Evolutionary conservation across 2,329 filamentous ascomycete genomes (phyloP).

Genomic region (Verruconis gallopava): DNA sequence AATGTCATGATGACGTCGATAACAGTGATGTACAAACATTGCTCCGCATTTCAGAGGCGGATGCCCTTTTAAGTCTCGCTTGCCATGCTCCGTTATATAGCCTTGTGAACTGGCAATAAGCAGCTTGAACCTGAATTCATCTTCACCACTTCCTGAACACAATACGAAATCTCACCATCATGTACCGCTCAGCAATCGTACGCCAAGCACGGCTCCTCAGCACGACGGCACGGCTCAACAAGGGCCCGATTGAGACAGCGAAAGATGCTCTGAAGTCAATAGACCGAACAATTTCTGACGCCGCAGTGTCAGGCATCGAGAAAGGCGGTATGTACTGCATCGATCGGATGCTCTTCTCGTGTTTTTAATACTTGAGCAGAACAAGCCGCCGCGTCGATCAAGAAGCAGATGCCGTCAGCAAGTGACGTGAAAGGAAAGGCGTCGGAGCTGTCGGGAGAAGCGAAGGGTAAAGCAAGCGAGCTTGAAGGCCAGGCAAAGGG

Average conservation of each 20-base stretch:
- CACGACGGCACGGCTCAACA: slow-evolving; percentile 36
- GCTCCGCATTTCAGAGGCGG: too few species aligned
- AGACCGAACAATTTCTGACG: slow-evolving; percentile 42
- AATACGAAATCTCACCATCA: slow-evolving; percentile 25
- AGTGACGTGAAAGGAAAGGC: slow-evolving; percentile 27
- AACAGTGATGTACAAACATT: too few species aligned
- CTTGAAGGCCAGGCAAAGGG: slow-evolving; percentile 26
- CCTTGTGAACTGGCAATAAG: too few species aligned
- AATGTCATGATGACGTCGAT: slow-evolving; percentile 1
- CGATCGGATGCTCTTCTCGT: slow-evolving; percentile 5
- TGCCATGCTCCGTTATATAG: too few species aligned
- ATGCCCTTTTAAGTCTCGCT: too few species aligned
- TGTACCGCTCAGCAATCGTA: slow-evolving; percentile 33
- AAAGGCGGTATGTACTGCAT: slow-evolving; percentile 40
- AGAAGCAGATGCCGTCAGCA: slow-evolving; percentile 8
- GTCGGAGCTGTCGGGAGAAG: slow-evolving; percentile 27
- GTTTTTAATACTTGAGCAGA: not conserved
- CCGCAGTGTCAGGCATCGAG: slow-evolving; percentile 48
- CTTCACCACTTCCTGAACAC: too few species aligned
- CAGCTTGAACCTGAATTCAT: too few species aligned
- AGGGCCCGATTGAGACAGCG: slow-evolving; percentile 39
- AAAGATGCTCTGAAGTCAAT: slow-evolving; percentile 47
- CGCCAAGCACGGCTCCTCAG: slow-evolving; percentile 40
- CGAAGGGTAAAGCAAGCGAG: slow-evolving; percentile 32
- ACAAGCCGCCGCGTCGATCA: slow-evolving; percentile 4